A percentile compares a stretch with the other conserved stretches of the same genome.
Evolutionary conservation across 1,284 basidiomycete genomes (phyloP).

Genomic region (Thecaphora frezii): DNA sequence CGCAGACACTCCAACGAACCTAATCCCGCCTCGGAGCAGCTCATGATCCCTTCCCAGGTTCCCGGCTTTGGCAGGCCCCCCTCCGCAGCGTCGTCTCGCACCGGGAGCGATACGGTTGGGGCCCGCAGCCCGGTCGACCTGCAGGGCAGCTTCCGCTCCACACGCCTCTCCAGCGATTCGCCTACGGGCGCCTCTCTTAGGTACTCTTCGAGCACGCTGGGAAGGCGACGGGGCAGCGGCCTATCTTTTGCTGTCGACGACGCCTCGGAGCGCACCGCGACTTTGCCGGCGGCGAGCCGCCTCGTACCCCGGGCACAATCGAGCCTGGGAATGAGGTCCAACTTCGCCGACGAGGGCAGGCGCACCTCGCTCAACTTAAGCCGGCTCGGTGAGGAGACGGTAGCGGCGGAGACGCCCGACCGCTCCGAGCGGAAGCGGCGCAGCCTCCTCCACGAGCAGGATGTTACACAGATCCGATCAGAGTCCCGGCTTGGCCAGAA

Average conservation of each 20-base stretch:
- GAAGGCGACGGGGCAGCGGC: neutral
- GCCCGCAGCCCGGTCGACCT: slow-evolving; percentile 15
- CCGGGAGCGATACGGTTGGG: slow-evolving; percentile 26
- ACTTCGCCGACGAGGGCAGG: neutral
- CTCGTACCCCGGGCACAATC: neutral
- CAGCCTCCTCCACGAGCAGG: slow-evolving; percentile 38
- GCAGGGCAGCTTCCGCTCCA: slow-evolving; percentile 8
- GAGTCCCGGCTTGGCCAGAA: slow-evolving; percentile 30
- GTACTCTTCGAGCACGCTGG: neutral
- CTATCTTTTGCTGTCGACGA: neutral
- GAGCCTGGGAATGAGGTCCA: neutral
- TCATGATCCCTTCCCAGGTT: neutral
- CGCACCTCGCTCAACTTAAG: neutral
- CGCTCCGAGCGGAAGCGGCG: slow-evolving; percentile 12
- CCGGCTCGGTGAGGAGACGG: neutral
- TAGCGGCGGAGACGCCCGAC: neutral
- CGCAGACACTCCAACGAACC: slow-evolving; percentile 16
- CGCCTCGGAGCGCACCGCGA: neutral
- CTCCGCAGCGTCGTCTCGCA: slow-evolving; percentile 24
- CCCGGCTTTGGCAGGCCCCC: slow-evolving; percentile 9
- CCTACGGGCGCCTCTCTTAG: neutral
- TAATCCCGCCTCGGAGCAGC: slow-evolving; percentile 2
- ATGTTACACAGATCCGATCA: slow-evolving; percentile 40
- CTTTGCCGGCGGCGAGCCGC: neutral
- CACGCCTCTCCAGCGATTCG: neutral